These are phyloP conservation scores for Oidiodendron maius DNA, from an alignment of 495 filamentous ascomycete genomes.

Conservation along the genomic window DNA sequence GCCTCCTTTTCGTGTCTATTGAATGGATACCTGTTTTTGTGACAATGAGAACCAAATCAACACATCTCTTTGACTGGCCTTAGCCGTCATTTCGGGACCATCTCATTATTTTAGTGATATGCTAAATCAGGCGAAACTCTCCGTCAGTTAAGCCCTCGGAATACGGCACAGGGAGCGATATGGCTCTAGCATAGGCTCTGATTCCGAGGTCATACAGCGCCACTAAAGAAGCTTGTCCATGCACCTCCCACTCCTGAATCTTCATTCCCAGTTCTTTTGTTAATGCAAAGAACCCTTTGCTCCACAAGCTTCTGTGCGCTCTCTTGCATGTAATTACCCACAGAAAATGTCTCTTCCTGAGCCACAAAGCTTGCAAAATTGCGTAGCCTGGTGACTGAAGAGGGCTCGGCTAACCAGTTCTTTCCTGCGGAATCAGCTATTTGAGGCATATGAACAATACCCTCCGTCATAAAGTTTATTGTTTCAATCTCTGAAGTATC, in stretches of 20 bases:
- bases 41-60: no score
- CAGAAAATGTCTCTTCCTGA: conserved; percentile 6
- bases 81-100: no score
- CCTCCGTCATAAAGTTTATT: conserved; percentile 5
- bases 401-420: not conserved
- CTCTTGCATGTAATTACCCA: not conserved
- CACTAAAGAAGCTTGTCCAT: not conserved
- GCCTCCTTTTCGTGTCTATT: no score
- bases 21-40: no score
- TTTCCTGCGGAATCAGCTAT: not conserved
- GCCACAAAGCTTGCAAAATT: conserved; percentile 16
- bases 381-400: not conserved
- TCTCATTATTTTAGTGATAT: no score
- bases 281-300: not conserved
- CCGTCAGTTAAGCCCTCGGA: no score
- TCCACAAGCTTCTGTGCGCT: not conserved
- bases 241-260: not conserved
- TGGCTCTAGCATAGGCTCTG: no score
- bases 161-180: no score
- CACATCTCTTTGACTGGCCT: no score
- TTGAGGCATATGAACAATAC: conserved; percentile 2
- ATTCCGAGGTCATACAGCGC: no score
- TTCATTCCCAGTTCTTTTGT: not conserved
- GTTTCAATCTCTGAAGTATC: conserved; percentile 3
- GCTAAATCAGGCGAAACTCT: no score